Base-by-base conservation (phyloP, 441 rosid genomes). In the Viola pubescens region DNA sequence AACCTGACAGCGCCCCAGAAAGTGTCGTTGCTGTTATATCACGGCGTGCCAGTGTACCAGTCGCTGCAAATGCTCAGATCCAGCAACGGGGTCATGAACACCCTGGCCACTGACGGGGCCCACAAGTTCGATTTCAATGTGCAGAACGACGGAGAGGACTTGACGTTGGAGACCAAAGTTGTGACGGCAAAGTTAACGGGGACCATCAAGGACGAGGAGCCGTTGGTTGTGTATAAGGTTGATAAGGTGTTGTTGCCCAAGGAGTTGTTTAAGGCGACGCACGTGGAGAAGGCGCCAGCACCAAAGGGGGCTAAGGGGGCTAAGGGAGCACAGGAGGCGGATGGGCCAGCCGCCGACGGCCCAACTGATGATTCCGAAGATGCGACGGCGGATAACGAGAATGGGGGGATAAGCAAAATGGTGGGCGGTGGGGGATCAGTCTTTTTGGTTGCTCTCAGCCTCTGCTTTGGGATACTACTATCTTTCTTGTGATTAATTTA, bases 71-170 rank as follows among this genome's bases (percentile, higher is more conserved):
- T 80, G 97, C 72, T 91, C 63, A 89, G 77, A 68, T 73, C 88
- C 74, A 85, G 74, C 74, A 87, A 91, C 60, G 95, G 97, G 11
- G 57, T 75, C 4, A 79, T 79, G 82, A 92, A 89, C 97, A 85
- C 97, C n/a, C 73, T 92, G 37, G 95, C 98, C 0, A 92, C 98
- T 0, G 87, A 89, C 4, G 95, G 94, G 52, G 88, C 84, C 43
- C 79, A 62, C 58, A 87, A 87, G 72, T 91, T 72, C 34, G 94
- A 82, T 66, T 70, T 91, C 62, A 89, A 86, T 0, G 91, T 91
- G n/a, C 98, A 91, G 65, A 83, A 81, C 52, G 90, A 89, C 16
- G 94, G 97, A 1, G 82, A 83, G 50, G 69, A 71, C 42, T 73
- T 91, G 53, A 85, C 87, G 8, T 62, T 91, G 49, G 80, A 77